Percentiles rank a stretch among this genome's conserved stretches.
Evolutionary conservation across 2,329 filamentous ascomycete genomes (phyloP).

Genomic region (Ilyonectria destructans): DNA sequence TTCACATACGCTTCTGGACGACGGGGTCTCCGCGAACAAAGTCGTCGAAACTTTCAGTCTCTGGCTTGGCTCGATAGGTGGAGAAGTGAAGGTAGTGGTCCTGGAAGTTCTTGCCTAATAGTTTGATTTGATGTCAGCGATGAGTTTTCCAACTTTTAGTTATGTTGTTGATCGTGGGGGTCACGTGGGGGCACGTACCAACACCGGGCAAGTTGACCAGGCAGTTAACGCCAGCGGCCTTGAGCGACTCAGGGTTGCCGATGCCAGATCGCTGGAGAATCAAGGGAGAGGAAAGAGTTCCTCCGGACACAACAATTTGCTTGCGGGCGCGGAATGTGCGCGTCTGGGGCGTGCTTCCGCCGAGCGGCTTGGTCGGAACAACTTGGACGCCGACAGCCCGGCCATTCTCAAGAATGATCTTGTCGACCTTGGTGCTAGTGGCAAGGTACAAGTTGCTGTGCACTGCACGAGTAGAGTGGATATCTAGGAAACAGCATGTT

Average conservation of each 20-base stretch:
- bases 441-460: constrained; percentile 81
- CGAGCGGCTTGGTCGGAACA: constrained; percentile 79
- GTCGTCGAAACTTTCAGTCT: constrained; percentile 85
- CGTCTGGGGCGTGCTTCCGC: constrained; percentile 66
- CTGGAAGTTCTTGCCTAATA: constrained; percentile 80
- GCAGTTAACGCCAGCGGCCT: constrained; percentile 77
- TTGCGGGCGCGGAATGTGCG: constrained; percentile 78
- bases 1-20: constrained; percentile 74
- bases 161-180: constrained; percentile 79
- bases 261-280: constrained; percentile 85
- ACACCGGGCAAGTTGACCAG: constrained; percentile 81
- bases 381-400: constrained; percentile 81
- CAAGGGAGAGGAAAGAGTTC: constrained; percentile 81
- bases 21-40: constrained; percentile 83
- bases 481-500: constrained; percentile 70
- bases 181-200: constrained; percentile 65
- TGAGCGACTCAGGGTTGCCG: constrained; percentile 80
- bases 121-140: not conserved
- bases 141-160: accelerated
- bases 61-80: constrained; percentile 80
- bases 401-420: constrained; percentile 81
- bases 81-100: constrained; percentile 83
- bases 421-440: constrained; percentile 85
- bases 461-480: constrained; percentile 82
- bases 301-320: constrained; percentile 81